These are phyloP conservation scores for Canavalia ensiformis DNA, from an alignment of 306 rosid genomes.

Conservation along the genomic window DNA sequence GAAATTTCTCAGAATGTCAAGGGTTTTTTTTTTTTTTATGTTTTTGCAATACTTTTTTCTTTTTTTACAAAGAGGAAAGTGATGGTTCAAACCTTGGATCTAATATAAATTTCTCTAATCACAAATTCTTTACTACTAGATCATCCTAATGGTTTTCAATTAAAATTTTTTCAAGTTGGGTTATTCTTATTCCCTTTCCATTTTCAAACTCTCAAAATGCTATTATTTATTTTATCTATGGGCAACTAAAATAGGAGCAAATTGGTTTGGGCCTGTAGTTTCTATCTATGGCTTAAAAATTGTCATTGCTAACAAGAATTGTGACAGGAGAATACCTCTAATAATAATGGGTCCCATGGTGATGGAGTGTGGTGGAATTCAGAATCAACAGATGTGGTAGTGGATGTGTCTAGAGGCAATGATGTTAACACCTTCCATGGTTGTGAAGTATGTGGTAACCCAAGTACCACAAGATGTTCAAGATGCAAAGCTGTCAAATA, in stretches of 20 bases:
- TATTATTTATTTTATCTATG: no score
- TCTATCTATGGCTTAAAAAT: background rate
- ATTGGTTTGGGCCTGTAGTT: background rate
- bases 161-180: no score
- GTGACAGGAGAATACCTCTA: constrained; percentile 34
- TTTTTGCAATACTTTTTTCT: no score
- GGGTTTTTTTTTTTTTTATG: no score
- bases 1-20: no score
- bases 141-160: no score
- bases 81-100: no score
- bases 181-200: no score
- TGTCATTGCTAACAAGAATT: background rate
- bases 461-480: constrained; percentile 50
- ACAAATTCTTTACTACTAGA: no score
- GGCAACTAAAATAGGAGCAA: background rate
- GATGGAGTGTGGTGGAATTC: constrained; percentile 10
- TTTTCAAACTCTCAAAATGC: no score
- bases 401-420: background rate
- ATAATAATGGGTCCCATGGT: background rate
- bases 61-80: no score
- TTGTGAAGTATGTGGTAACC: constrained; percentile 47
- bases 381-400: background rate
- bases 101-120: no score
- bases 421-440: background rate
- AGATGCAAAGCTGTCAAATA: constrained; percentile 49